phyloP scores from a whole-genome alignment of 176 grass and related monocot genomes.

The Otatea glauca region DNA sequence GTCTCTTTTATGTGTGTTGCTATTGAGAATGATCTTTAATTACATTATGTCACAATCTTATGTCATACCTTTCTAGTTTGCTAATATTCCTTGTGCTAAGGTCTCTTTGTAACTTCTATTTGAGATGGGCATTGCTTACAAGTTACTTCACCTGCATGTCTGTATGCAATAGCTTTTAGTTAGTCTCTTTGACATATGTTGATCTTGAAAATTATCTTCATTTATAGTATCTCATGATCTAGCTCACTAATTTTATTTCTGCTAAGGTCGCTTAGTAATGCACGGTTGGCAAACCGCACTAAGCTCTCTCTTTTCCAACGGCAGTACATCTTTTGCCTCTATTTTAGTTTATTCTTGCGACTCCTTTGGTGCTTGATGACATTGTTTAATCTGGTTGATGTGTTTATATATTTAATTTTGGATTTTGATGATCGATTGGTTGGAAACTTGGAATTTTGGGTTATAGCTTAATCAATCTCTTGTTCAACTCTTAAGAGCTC shows the following conservation, averaged over 20 bases:
- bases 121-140: background rate
- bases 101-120: slow-evolving; percentile 5
- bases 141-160: slow-evolving; percentile 25
- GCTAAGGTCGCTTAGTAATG: background rate
- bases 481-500: slow-evolving; percentile 24
- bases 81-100: background rate
- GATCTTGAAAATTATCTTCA: background rate
- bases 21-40: slow-evolving; percentile 12
- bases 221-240: background rate
- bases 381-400: background rate
- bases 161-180: background rate
- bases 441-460: background rate
- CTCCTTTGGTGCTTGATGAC: background rate
- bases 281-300: background rate
- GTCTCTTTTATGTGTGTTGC: background rate
- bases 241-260: background rate
- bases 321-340: slow-evolving; percentile 15
- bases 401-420: slow-evolving; percentile 13
- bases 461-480: slow-evolving; percentile 12
- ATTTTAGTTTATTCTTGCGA: slow-evolving; percentile 12
- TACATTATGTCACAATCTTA: slow-evolving; percentile 15
- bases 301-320: background rate
- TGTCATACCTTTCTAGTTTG: slow-evolving; percentile 18
- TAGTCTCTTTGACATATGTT: background rate
- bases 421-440: slow-evolving; percentile 22